Conservation (phyloP, 2,329 filamentous ascomycete species). For the Hymenoscyphus fraxineus region DNA sequence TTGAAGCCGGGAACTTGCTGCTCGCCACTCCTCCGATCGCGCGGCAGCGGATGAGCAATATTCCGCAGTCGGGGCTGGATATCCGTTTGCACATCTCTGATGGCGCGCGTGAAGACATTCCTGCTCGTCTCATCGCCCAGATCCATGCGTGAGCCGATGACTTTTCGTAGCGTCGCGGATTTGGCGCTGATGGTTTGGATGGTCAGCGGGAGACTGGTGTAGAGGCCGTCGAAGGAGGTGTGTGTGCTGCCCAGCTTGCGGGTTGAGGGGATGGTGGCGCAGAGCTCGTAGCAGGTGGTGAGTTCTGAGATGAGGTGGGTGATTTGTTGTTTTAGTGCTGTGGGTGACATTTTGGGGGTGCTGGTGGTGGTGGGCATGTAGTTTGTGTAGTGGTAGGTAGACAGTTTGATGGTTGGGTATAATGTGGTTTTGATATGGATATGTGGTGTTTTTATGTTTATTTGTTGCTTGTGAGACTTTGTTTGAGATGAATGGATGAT, state of each 20-base stretch:
- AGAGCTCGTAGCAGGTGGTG: conserved; percentile 17
- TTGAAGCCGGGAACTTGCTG: conserved; percentile 18
- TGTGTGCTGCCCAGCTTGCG: conserved; percentile 18
- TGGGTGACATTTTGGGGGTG: conserved; percentile 19
- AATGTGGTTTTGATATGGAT: background rate
- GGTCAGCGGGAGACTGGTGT: conserved; percentile 13
- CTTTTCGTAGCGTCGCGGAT: conserved; percentile 14
- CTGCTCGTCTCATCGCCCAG: conserved; percentile 20
- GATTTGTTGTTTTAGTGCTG: conserved; percentile 21
- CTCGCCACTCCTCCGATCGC: background rate
- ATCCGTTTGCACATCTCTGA: conserved; percentile 13
- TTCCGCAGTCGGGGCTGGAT: conserved; percentile 16
- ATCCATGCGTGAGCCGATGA: conserved; percentile 23
- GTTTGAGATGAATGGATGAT: background rate
- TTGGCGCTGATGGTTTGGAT: conserved; percentile 11
- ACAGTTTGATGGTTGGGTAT: background rate
- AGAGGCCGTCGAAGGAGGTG: conserved; percentile 18
- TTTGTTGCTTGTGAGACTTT: background rate
- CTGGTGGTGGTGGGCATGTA: background rate
- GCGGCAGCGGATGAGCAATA: conserved; percentile 13
- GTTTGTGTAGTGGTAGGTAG: background rate
- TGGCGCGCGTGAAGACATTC: conserved; percentile 4
- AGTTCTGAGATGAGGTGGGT: conserved; percentile 15
- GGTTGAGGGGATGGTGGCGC: conserved; percentile 15
- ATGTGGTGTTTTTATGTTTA: background rate